These are phyloP conservation scores for Heritiera littoralis DNA, from an alignment of 345 rosid genomes.

Conservation along the genomic window DNA sequence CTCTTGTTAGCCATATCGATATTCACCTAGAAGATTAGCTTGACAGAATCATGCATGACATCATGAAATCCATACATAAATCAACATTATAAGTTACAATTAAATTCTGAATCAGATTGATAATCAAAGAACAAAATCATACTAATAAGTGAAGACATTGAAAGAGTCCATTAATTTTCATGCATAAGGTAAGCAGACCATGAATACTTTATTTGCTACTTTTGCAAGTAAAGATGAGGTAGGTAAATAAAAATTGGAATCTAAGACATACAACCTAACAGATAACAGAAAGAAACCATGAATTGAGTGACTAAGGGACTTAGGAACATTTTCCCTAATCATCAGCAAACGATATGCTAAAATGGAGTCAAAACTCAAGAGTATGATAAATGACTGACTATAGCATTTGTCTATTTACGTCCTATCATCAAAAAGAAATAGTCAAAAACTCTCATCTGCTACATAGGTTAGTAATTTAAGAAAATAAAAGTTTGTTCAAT, in stretches of 20 bases:
- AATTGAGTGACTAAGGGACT: not conserved
- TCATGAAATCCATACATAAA: not conserved
- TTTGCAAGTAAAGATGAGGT: not conserved
- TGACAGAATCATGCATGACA: not conserved
- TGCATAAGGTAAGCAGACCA: not conserved
- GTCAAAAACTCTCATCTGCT: not conserved
- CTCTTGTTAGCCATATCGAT: not conserved
- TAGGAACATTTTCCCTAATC: not conserved
- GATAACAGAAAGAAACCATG: not conserved
- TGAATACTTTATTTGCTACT: not conserved
- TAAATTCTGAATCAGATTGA: not conserved
- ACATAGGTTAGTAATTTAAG: not conserved
- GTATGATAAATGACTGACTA: not conserved
- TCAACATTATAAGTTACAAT: not conserved
- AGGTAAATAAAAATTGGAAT: not conserved
- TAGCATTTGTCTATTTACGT: not conserved
- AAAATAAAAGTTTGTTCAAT: too few species aligned
- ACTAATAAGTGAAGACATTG: not conserved
- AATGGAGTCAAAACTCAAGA: not conserved
- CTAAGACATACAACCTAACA: not conserved
- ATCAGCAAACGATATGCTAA: not conserved
- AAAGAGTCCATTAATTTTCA: not conserved
- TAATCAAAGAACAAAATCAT: not conserved
- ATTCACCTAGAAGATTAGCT: not conserved
- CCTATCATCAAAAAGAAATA: too few species aligned